Conservation (phyloP, 1,284 basidiomycete species). For the Boletus albobrunnescens region DNA sequence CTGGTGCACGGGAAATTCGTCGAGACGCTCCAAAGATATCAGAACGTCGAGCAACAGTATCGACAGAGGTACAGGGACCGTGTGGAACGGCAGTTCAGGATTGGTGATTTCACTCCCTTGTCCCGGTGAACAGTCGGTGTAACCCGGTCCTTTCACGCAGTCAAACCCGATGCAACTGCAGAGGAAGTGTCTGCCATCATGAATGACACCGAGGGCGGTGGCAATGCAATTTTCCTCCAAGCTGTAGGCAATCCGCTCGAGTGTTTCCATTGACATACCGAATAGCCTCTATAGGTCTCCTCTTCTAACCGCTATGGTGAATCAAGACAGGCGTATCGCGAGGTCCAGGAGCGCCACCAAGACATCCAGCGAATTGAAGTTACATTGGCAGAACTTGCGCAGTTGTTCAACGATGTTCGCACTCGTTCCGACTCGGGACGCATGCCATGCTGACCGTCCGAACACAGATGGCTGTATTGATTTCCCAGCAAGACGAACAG, state of each 20-base stretch:
- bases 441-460: slow-evolving; percentile 2
- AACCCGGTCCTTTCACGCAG: slow-evolving; percentile 35
- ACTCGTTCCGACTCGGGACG: neutral
- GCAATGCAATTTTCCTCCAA: slow-evolving; percentile 79
- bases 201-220: slow-evolving; percentile 55
- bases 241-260: slow-evolving; percentile 53
- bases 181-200: slow-evolving; percentile 81
- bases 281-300: slow-evolving; percentile 41
- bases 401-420: slow-evolving; percentile 79
- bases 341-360: slow-evolving; percentile 88
- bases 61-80: slow-evolving; percentile 78
- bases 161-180: slow-evolving; percentile 86
- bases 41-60: slow-evolving; percentile 84
- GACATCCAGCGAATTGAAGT: slow-evolving; percentile 86
- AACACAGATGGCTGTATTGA: slow-evolving; percentile 69
- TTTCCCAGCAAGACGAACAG: slow-evolving; percentile 76
- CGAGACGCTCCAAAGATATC: slow-evolving; percentile 70
- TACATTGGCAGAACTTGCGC: slow-evolving; percentile 84
- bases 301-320: slow-evolving; percentile 82
- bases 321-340: slow-evolving; percentile 79
- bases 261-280: neutral
- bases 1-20: slow-evolving; percentile 60
- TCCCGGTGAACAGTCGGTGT: neutral
- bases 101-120: slow-evolving; percentile 47
- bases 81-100: slow-evolving; percentile 86